Evolutionary conservation across 805 yeast genomes (phyloP).

Genomic region (Saccharomyces paradoxus): DNA sequence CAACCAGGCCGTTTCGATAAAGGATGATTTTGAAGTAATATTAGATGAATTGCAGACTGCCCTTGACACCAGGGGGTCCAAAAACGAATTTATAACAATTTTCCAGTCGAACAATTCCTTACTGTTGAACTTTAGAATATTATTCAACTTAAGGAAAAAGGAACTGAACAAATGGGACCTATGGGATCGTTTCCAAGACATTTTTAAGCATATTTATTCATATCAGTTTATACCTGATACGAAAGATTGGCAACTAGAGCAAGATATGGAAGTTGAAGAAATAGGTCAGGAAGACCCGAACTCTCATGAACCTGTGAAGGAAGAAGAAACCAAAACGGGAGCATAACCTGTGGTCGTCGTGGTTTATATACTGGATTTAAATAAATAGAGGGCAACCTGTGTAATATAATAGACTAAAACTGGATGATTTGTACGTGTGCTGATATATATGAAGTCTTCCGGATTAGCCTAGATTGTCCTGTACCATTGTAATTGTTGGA

Average conservation of each 20-base stretch:
- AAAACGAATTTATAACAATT: constrained; percentile 22
- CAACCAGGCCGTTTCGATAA: neutral
- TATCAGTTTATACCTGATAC: constrained; percentile 16
- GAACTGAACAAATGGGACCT: constrained; percentile 16
- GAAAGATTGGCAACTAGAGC: constrained; percentile 10
- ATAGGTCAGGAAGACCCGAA: neutral
- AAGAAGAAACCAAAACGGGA: neutral
- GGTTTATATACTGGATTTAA: neutral
- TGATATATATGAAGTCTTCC: neutral
- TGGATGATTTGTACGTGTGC: neutral
- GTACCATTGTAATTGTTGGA: no score
- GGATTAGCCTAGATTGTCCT: neutral
- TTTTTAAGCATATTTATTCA: constrained; percentile 18
- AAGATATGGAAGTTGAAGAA: neutral
- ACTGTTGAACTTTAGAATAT: constrained; percentile 18
- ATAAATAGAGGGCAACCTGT: neutral
- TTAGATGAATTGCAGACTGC: constrained; percentile 25
- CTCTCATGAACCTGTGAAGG: neutral
- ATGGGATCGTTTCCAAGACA: constrained; percentile 17
- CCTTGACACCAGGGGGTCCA: constrained; percentile 17
- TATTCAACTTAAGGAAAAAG: constrained; percentile 19
- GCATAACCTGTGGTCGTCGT: neutral
- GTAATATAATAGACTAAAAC: neutral
- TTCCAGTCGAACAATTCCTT: constrained; percentile 24
- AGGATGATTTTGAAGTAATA: constrained; percentile 19